Evolutionary conservation across 768 basidiomycete species (phyloP), one percentile per base, ranked within the genome.

Genomic region (Cubamyces sp.): DNA sequence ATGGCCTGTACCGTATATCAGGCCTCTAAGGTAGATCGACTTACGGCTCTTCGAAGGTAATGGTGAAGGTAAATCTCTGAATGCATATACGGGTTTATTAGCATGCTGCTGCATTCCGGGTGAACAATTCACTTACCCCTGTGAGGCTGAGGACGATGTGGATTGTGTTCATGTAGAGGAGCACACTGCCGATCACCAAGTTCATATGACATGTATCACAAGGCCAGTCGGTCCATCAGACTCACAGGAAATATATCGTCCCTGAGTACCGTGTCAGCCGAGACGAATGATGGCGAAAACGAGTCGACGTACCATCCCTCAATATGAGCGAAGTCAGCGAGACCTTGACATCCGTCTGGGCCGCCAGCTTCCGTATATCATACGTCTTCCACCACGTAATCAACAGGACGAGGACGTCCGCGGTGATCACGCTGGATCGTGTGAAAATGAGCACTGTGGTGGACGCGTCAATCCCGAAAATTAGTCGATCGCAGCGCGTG

Each of bases 211-310:
- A 1, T 2, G 40, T 6, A n/a, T 15, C 1, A n/a, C 18, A 12
- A 12, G 7, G 6, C 23, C 1, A 2, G 23, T 14, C 15, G 39
- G 0, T 26, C 1, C 3, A 12, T 18, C 12, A 18, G 26, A 34
- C 62, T 28, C 30, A 60, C 63, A 64, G 18, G 54, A 60, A 64
- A 25, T 64, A 64, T 0, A 60, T 49, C 2, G 63, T 60, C n/a
- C 63, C 63, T 64, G 12, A 1, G 7, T 5, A 43, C 4, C 11
- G 26, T 6, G 18, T 28, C 8, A 43, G 25, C 9, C 54, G 3
- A 21, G 18, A 19, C 8, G 28, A 18, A 21, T n/a, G 9, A 21
- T 6, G 9, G 9, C 45, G 11, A 5, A 11, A 5, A 11, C 14
- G 37, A n/a, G 3, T 8, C 3, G 3, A 49, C 63, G 14, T 43